Percentiles rank a stretch among this genome's conserved stretches.
Conservation (phyloP, 139 green algal species). For the Asterochloris sp. region DNA sequence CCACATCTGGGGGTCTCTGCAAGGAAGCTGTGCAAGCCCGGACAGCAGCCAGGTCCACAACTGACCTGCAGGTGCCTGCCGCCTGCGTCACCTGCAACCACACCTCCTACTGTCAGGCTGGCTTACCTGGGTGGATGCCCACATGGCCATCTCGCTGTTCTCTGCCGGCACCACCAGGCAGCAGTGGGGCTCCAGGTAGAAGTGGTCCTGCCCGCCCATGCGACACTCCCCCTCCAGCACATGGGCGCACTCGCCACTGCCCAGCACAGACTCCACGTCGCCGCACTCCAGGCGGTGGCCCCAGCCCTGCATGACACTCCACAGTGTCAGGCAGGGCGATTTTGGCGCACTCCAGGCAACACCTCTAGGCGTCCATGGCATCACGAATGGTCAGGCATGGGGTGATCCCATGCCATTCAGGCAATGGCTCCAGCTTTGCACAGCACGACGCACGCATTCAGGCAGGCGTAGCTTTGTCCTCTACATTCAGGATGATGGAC, state of each 20-base stretch:
- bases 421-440: not conserved
- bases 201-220: conserved; percentile 91
- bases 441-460: too few relatives aligned
- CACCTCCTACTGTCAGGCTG: too few relatives aligned
- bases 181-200: conserved; percentile 93
- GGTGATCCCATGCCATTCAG: not conserved
- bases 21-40: too few relatives aligned
- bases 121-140: conserved; percentile 76
- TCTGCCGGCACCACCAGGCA: conserved; percentile 80
- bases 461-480: too few relatives aligned
- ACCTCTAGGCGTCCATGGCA: not conserved
- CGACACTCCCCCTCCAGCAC: conserved; percentile 56
- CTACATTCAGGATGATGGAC: too few relatives aligned
- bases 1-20: too few relatives aligned
- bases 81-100: too few relatives aligned
- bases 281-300: conserved; percentile 52
- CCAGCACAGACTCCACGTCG: conserved; percentile 70
- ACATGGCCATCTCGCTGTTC: conserved; percentile 73
- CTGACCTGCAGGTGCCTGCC: too few relatives aligned
- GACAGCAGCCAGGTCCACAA: too few relatives aligned
- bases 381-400: not conserved
- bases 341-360: not conserved
- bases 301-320: conserved; percentile 22
- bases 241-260: conserved; percentile 31
- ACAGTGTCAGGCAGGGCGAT: not conserved